These are phyloP conservation scores for Besnoitia besnoiti DNA, from an alignment of 169 alveolate genomes.

Conservation along the genomic window DNA sequence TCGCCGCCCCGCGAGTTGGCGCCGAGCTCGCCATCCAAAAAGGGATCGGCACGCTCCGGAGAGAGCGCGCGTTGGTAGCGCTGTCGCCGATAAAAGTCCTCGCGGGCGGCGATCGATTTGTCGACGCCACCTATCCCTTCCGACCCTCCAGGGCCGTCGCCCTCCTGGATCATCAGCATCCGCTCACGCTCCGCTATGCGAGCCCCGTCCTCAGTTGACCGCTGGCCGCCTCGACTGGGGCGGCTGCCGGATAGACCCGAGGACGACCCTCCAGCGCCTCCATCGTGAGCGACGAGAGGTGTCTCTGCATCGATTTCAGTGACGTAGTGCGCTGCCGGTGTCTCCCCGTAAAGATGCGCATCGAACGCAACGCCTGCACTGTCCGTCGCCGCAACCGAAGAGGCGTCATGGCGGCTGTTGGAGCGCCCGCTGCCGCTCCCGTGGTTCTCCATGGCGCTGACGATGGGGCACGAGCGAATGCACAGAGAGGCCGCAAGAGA, in stretches of 20 bases:
- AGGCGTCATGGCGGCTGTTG: neutral
- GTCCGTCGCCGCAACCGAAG: neutral
- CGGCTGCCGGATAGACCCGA: constrained; percentile 20
- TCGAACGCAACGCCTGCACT: constrained; percentile 58
- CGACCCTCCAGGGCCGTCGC: constrained; percentile 16
- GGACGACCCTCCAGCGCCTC: constrained; percentile 35
- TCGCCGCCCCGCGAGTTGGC: constrained; percentile 75
- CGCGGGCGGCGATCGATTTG: constrained; percentile 68
- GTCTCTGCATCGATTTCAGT: constrained; percentile 66
- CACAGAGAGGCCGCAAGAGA: too few relatives aligned
- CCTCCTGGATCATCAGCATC: constrained; percentile 12
- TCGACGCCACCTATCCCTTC: constrained; percentile 25
- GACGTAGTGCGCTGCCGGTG: constrained; percentile 64
- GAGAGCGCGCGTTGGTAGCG: constrained; percentile 75
- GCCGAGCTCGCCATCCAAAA: constrained; percentile 75
- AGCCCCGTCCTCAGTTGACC: neutral
- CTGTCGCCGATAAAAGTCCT: constrained; percentile 66
- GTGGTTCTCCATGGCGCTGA: neutral
- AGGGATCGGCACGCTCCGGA: constrained; percentile 87
- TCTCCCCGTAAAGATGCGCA: constrained; percentile 66
- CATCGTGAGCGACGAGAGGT: neutral
- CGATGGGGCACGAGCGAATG: neutral
- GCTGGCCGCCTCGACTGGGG: constrained; percentile 29
- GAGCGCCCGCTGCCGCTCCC: neutral
- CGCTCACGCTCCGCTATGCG: constrained; percentile 42